Base-by-base conservation (phyloP, 352 stramenopile genomes). In the Pythium plurisporium region DNA sequence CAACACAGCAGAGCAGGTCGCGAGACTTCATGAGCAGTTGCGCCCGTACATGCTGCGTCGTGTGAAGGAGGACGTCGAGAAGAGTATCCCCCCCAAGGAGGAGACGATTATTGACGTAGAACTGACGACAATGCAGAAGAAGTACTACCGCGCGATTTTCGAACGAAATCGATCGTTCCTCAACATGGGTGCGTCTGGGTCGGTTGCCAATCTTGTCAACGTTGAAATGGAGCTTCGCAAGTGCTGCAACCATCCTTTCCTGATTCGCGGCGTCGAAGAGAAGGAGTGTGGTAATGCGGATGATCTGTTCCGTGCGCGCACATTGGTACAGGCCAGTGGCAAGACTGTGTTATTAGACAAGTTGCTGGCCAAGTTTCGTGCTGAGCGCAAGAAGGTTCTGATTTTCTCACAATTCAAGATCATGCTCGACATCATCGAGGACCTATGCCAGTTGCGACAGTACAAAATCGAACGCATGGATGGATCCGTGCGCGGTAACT, bases 341-440 rank as follows among this genome's bases (percentile, higher is more conserved):
- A 99, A 99, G 74, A 95, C 99, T 65, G 95, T 99, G 55, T 64
- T 99, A 22, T 82, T 99, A 22, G 97, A 99, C 74, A 99, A 99
- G 69, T 73, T 99, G 12, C 74, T 99, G 12, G 96, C 96, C 12
- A 89, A 95, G 10, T 74, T 99, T 19, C 97, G 98, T 62, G 83
- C 91, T 44, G 95, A 98, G 49, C 96, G 96, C 4, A 97, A 99
- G 69, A 95, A 98, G 34, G 94, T 99, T 26, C 81, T 99, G 14
- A 94, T 99, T 22, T 99, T 99, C 71, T 98, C 89, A 45, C 98
- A 99, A 75, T n/a, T n/a, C n/a, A n/a, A n/a, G n/a, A n/a, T n/a
- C n/a, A n/a, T n/a, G n/a, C n/a, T n/a, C n/a, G n/a, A n/a, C n/a
- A n/a, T n/a, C n/a, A n/a, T n/a, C n/a, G n/a, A n/a, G 96, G 97